These are phyloP conservation scores for Rhodotorula mucilaginosa DNA, from an alignment of 1,284 basidiomycete genomes.

Conservation along the genomic window DNA sequence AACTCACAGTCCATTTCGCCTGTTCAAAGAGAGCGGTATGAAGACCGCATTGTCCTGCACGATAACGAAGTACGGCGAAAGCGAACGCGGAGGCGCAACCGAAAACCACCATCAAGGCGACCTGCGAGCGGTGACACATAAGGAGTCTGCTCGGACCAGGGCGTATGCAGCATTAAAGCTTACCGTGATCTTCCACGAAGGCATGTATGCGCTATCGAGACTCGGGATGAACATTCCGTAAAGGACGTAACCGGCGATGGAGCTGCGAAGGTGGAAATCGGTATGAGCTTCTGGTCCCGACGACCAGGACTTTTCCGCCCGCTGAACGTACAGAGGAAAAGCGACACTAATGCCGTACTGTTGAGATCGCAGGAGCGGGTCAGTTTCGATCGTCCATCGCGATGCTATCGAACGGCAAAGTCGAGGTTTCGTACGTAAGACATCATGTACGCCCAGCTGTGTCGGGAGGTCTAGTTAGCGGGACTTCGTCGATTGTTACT, in stretches of 20 bases:
- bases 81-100: slow-evolving; percentile 16
- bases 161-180: not conserved
- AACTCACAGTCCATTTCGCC: slow-evolving; percentile 9
- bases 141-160: too few relatives aligned
- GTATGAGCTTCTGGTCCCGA: not conserved
- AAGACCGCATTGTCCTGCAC: not conserved
- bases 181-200: slow-evolving; percentile 23
- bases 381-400: too few relatives aligned
- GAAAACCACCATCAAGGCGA: slow-evolving; percentile 26
- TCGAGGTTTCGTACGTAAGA: slow-evolving; percentile 56
- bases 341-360: slow-evolving; percentile 70
- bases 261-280: not conserved
- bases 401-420: not conserved
- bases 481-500: slow-evolving; percentile 57
- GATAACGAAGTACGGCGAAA: slow-evolving; percentile 20
- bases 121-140: not conserved
- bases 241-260: slow-evolving; percentile 20
- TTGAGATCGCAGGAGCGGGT: too few relatives aligned
- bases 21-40: slow-evolving; percentile 8
- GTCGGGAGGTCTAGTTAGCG: slow-evolving; percentile 62
- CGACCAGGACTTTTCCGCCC: not conserved
- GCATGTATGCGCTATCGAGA: slow-evolving; percentile 22
- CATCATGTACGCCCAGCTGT: slow-evolving; percentile 64
- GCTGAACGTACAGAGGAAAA: slow-evolving; percentile 2
- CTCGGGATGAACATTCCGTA: slow-evolving; percentile 26